Evolutionary conservation across 2,329 filamentous ascomycete species (phyloP).

Genomic region (Didymellaceae sp.): DNA sequence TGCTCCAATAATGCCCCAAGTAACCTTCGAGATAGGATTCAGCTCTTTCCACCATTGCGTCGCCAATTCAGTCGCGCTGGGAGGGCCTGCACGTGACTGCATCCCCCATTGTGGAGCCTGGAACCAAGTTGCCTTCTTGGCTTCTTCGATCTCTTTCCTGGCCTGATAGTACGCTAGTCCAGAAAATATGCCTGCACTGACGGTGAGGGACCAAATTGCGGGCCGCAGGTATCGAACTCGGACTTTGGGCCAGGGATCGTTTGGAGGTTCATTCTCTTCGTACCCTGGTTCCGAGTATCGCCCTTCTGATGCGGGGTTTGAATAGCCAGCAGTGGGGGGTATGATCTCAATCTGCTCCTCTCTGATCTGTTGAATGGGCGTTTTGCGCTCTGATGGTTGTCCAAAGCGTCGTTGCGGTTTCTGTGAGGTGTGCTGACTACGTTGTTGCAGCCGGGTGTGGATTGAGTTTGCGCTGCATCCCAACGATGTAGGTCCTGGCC

Average conservation of each 20-base stretch:
- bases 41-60: conserved; percentile 32
- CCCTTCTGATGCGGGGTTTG: conserved; percentile 1
- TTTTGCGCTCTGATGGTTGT: conserved; percentile 14
- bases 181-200: conserved; percentile 38
- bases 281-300: conserved; percentile 8
- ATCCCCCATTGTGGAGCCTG: conserved; percentile 26
- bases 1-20: conserved; percentile 36
- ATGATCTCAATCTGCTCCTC: conserved; percentile 14
- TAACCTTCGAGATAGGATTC: conserved; percentile 38
- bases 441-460: conserved; percentile 4
- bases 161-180: conserved; percentile 40
- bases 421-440: conserved; percentile 14
- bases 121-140: conserved; percentile 23
- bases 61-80: conserved; percentile 37
- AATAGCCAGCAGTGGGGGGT: not conserved
- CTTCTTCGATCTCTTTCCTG: conserved; percentile 33
- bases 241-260: conserved; percentile 19
- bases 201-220: conserved; percentile 36
- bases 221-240: conserved; percentile 37
- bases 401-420: conserved; percentile 10
- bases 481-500: not conserved
- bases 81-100: conserved; percentile 23
- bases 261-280: conserved; percentile 1
- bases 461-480: conserved; percentile 3
- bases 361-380: conserved; percentile 8